phyloP scores from a whole-genome alignment of 2,329 filamentous ascomycete genomes.

The Knufia petricola region DNA sequence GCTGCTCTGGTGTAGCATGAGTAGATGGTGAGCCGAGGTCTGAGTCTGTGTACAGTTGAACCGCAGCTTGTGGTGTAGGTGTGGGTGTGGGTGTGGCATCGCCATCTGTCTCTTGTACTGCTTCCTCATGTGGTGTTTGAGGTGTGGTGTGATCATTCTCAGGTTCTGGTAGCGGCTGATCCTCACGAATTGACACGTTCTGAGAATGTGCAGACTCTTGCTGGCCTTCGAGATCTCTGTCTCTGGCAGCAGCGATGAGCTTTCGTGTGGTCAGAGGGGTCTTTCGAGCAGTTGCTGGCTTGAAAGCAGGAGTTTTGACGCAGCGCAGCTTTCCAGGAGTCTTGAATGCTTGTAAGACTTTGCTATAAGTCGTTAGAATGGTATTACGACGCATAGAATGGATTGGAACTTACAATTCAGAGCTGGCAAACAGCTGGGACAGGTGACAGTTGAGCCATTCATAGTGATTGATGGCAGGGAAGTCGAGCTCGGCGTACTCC shows the following conservation, averaged over 20 bases:
- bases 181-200: slow-evolving; percentile 31
- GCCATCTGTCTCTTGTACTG: slow-evolving; percentile 25
- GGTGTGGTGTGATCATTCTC: no score
- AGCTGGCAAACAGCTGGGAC: slow-evolving; percentile 76
- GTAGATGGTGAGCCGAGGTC: slow-evolving; percentile 41
- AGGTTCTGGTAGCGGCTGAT: slow-evolving; percentile 24
- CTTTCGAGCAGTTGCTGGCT: slow-evolving; percentile 8
- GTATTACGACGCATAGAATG: not conserved
- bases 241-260: no score
- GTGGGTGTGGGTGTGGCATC: slow-evolving; percentile 24
- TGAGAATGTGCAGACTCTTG: slow-evolving; percentile 38
- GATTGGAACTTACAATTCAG: slow-evolving; percentile 25
- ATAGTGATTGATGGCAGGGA: slow-evolving; percentile 83
- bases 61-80: slow-evolving; percentile 20
- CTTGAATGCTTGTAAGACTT: slow-evolving; percentile 92
- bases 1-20: slow-evolving; percentile 43
- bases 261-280: no score
- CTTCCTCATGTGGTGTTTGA: no score
- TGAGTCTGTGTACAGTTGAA: slow-evolving; percentile 26
- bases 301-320: slow-evolving; percentile 32
- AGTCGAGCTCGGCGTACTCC: slow-evolving; percentile 88
- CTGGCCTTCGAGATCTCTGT: no score
- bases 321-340: slow-evolving; percentile 41
- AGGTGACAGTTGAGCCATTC: slow-evolving; percentile 99
- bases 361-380: slow-evolving; percentile 43